These are phyloP conservation scores for Peronospora destructor DNA, from an alignment of 352 stramenopile species.

Conservation along the genomic window DNA sequence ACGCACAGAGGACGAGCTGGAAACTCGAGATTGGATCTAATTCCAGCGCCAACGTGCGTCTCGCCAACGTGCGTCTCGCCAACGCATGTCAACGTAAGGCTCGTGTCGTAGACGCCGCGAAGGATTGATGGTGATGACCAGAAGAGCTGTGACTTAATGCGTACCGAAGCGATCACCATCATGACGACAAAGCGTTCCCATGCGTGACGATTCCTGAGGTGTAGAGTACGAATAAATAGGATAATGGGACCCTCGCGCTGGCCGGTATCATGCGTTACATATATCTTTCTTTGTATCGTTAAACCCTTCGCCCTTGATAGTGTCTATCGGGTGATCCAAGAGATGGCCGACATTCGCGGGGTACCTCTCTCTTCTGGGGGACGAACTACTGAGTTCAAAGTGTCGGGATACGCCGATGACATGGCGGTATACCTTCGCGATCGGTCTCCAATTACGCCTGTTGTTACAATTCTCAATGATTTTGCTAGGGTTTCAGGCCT, in stretches of 20 bases:
- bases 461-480: too few relatives aligned
- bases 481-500: too few relatives aligned
- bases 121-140: conserved; percentile 14
- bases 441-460: too few relatives aligned
- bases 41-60: conserved; percentile 54
- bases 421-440: too few relatives aligned
- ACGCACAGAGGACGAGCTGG: conserved; percentile 53
- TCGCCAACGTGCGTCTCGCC: conserved; percentile 37
- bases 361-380: too few relatives aligned
- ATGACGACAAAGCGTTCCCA: conserved; percentile 1
- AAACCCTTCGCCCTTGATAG: too few relatives aligned
- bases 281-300: neutral
- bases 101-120: conserved; percentile 14
- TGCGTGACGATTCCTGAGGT: conserved; percentile 21
- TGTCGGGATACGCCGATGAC: too few relatives aligned
- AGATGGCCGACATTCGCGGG: too few relatives aligned
- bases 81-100: conserved; percentile 37
- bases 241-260: conserved; percentile 18
- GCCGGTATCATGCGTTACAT: conserved; percentile 9
- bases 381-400: too few relatives aligned
- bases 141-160: neutral
- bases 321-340: too few relatives aligned
- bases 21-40: conserved; percentile 47
- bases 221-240: conserved; percentile 32
- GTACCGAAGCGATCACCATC: conserved; percentile 2